Conservation (phyloP, 2,329 filamentous ascomycete genomes). For the Simplicillium sp. region DNA sequence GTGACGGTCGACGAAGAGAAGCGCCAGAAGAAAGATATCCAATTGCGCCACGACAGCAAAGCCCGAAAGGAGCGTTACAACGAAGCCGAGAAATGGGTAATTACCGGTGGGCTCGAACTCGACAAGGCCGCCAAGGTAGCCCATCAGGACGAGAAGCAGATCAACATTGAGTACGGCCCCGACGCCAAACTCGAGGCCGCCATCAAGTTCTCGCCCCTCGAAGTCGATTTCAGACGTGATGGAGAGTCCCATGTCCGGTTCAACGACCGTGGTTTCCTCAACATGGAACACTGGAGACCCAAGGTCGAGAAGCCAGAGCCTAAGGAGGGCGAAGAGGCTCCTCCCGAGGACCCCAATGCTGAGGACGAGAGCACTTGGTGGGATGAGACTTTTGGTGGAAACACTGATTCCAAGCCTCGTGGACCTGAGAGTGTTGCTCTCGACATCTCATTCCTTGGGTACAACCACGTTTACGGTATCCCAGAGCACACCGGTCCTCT, state of each 20-base stretch:
- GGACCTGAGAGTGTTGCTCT: constrained; percentile 87
- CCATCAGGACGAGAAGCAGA: constrained; percentile 54
- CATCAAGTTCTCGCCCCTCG: constrained; percentile 75
- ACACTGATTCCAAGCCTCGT: constrained; percentile 89
- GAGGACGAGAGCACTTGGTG: constrained; percentile 91
- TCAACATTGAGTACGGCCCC: constrained; percentile 73
- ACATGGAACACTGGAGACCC: constrained; percentile 89
- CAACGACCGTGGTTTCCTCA: constrained; percentile 83
- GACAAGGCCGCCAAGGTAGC: constrained; percentile 64
- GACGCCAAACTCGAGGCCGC: constrained; percentile 69
- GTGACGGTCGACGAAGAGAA: constrained; percentile 88
- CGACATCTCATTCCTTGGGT: constrained; percentile 87
- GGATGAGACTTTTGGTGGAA: constrained; percentile 93
- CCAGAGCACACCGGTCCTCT: constrained; percentile 85
- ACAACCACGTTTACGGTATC: constrained; percentile 88
- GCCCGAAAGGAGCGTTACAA: constrained; percentile 90
- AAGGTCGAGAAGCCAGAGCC: constrained; percentile 62
- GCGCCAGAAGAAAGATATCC: constrained; percentile 79
- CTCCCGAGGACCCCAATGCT: constrained; percentile 32
- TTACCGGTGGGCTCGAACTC: constrained; percentile 70
- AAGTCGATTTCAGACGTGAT: constrained; percentile 77
- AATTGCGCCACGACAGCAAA: constrained; percentile 74
- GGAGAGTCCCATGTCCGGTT: constrained; percentile 75
- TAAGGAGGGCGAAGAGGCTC: constrained; percentile 39
- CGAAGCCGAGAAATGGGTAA: constrained; percentile 75